Evolutionary conservation across 2,329 filamentous ascomycete genomes (phyloP).

Genomic region (Alternaria hordeiaustralica): DNA sequence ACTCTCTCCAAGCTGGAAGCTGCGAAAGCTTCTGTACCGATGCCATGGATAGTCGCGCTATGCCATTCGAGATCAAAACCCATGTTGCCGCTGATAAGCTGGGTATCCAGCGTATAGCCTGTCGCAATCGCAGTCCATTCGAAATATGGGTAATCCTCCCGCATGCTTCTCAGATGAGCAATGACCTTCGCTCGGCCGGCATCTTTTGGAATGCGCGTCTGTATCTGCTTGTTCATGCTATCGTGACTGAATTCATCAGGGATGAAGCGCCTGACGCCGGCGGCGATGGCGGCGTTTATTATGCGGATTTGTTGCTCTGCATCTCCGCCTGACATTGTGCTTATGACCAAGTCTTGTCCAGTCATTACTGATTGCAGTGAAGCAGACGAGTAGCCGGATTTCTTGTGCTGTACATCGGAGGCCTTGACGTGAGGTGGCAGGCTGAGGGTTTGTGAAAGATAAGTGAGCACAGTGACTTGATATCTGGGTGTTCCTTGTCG

Average conservation of each 20-base stretch:
- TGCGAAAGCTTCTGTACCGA: slow-evolving; percentile 44
- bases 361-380: slow-evolving; percentile 42
- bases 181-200: slow-evolving; percentile 39
- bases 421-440: slow-evolving; percentile 22
- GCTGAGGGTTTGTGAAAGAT: slow-evolving; percentile 27
- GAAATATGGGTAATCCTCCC: slow-evolving; percentile 18
- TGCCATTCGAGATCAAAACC: slow-evolving; percentile 51
- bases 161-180: slow-evolving; percentile 32
- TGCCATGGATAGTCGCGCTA: slow-evolving; percentile 48
- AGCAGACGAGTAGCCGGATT: slow-evolving; percentile 38
- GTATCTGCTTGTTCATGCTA: slow-evolving; percentile 39
- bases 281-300: slow-evolving; percentile 49
- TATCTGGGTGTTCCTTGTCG: slow-evolving; percentile 3
- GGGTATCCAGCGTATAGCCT: slow-evolving; percentile 42
- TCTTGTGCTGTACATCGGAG: slow-evolving; percentile 23
- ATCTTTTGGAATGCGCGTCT: slow-evolving; percentile 37
- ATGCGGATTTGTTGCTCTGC: slow-evolving; percentile 37
- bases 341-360: slow-evolving; percentile 50
- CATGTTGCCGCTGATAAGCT: slow-evolving; percentile 42
- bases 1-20: slow-evolving; percentile 44
- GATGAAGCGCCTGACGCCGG: slow-evolving; percentile 50
- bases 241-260: slow-evolving; percentile 52
- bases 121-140: slow-evolving; percentile 47
- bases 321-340: slow-evolving; percentile 36
- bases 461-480: slow-evolving; percentile 35